phyloP scores from a whole-genome alignment of 2,329 filamentous ascomycete species.

The Rhynchosporium graminicola region DNA sequence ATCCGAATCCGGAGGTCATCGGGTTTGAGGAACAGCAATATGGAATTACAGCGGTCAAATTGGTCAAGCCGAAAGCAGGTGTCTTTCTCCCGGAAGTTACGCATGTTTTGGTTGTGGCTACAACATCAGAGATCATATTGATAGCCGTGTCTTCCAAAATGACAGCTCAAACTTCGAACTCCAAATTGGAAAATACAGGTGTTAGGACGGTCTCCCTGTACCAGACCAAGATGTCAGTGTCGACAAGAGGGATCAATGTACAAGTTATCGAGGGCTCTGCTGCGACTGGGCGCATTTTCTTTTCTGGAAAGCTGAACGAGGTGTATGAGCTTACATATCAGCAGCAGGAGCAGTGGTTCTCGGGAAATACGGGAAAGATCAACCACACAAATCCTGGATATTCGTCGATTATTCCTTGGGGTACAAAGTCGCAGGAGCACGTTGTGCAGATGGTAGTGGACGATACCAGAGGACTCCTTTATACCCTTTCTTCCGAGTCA shows the following conservation, averaged over 20 bases:
- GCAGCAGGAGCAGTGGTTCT: constrained; percentile 97
- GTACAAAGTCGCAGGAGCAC: constrained; percentile 57
- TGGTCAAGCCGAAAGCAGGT: constrained; percentile 79
- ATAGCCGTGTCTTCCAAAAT: constrained; percentile 77
- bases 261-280: constrained; percentile 75
- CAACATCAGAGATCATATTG: constrained; percentile 78
- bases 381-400: constrained; percentile 81
- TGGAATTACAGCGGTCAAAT: constrained; percentile 86
- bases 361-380: constrained; percentile 80
- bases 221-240: constrained; percentile 81
- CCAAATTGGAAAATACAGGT: constrained; percentile 66
- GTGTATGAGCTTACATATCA: constrained; percentile 95
- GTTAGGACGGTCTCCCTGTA: constrained; percentile 76
- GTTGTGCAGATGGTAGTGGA: constrained; percentile 83
- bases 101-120: constrained; percentile 86
- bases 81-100: constrained; percentile 88
- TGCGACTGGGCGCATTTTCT: constrained; percentile 88
- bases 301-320: constrained; percentile 79
- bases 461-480: constrained; percentile 83
- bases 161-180: constrained; percentile 63
- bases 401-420: constrained; percentile 64
- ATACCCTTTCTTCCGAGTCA: constrained; percentile 84
- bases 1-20: constrained; percentile 86
- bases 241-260: constrained; percentile 75
- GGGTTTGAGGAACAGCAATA: constrained; percentile 89